Conservation (phyloP, 805 yeast genomes). For the Citeromyces matritensis region DNA sequence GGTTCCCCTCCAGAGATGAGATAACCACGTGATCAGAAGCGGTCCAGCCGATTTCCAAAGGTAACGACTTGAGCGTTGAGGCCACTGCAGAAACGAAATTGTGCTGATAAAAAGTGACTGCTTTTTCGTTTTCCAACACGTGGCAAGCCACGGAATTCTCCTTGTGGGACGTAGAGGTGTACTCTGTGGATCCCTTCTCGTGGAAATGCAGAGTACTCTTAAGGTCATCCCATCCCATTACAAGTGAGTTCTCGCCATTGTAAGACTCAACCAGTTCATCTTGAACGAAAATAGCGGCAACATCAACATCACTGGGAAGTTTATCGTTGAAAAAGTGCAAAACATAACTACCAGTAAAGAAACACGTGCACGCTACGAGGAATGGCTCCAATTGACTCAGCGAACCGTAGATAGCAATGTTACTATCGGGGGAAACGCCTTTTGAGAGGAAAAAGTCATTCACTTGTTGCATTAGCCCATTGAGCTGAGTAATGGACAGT, state of each 20-base stretch:
- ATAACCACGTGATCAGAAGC: conserved; percentile 11
- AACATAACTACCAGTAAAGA: conserved; percentile 7
- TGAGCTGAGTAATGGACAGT: no score
- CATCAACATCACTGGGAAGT: conserved; percentile 1
- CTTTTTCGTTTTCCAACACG: conserved; percentile 8
- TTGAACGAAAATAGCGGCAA: background rate
- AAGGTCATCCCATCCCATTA: conserved; percentile 20
- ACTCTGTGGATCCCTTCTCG: conserved; percentile 3
- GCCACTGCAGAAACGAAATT: conserved; percentile 19
- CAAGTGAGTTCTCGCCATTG: no score
- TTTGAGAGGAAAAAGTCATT: no score
- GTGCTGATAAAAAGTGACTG: conserved; percentile 14
- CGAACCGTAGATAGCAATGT: conserved; percentile 10
- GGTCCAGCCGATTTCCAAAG: conserved; percentile 12
- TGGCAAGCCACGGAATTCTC: conserved; percentile 11
- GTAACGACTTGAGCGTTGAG: conserved; percentile 16
- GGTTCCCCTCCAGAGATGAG: background rate
- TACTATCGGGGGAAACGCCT: no score
- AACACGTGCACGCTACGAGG: conserved; percentile 10
- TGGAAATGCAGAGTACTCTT: conserved; percentile 10
- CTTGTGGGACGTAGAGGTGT: conserved; percentile 10
- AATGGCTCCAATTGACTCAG: conserved; percentile 8
- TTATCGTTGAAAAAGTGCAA: conserved; percentile 3
- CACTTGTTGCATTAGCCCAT: no score
- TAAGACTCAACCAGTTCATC: conserved; percentile 23